Evolutionary conservation across 345 rosid genomes (phyloP), one percentile per base, ranked within the genome.

Genomic region (Crucihimalaya himalaica): DNA sequence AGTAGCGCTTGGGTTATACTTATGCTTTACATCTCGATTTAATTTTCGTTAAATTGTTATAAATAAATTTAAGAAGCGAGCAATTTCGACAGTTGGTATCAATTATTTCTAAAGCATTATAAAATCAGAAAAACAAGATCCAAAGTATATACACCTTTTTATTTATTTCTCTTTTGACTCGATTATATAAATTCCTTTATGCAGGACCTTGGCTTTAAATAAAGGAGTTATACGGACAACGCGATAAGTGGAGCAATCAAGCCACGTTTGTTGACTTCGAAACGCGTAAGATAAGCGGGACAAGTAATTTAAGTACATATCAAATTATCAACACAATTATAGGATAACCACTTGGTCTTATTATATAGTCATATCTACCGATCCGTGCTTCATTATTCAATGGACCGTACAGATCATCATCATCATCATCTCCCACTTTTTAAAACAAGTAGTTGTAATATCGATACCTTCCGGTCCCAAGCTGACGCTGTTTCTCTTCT

Each of bases 271-370:
- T 11, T 64, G 71, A 73, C 71, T 43, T 64, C 7, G 2, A 21
- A 64, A 73, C 77, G 64, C 77, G 64, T 73, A 63, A 64, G 48
- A 63, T 64, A 63, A 63, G 71, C 64, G 39, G 21, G 63, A 72
- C 59, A 48, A 46, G n/a, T 16, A n/a, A n/a, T n/a, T n/a, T n/a
- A 12, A 46, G 67, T 27, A 39, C 69, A 40, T 72, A 62, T 72
- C 70, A 73, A 43, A 31, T 54, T 14, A 40, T 57, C n/a, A 2
- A 15, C 6, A 45, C 34, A 19, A 23, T 6, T 11, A 6, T 63
- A 64, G 45, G 48, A 73, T 73, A 73, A 43, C 64, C 71, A 73
- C 48, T 64, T 43, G 71, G 11, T 54, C 55, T 55, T 68, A 54
- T 67, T 58, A 54, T 43, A 31, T 45, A 43, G 19, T 54, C 18